Base-by-base conservation (phyloP, 768 basidiomycete species). In the Lentinus brumalis region DNA sequence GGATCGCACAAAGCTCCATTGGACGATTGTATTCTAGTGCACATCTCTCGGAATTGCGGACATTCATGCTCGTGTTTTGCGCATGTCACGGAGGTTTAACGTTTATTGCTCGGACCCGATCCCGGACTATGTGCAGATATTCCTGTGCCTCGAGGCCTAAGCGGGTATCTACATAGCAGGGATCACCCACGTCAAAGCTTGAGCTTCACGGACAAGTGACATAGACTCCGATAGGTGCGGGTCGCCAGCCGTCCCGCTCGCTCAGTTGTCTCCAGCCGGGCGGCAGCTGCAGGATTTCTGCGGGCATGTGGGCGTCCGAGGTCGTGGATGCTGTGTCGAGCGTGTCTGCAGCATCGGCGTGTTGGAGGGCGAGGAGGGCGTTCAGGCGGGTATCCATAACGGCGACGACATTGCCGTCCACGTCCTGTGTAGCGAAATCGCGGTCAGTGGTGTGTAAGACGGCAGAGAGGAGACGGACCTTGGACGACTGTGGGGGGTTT, bases 161-260 rank as follows among this genome's bases (percentile, higher is more conserved):
- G 21, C 21, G 21, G 21, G 2, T 26, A 26, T 26, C 21, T 26
- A 26, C 21, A 26, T 26, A 26, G 21, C 21, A 26, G 21, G 21
- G 21, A 26, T 26, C 41, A 12, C 18, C 21, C 44, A 16, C 16
- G 21, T 45, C n/a, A 8, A 45, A 38, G 26, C 53, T 60, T 72
- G 67, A 73, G 49, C n/a, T 18, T 64, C 29, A 59, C 30, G 47
- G 6, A 65, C 67, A 63, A 49, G 46, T 35, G 11, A 71, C 65
- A 60, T 76, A 82, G 52, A 89, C 78, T 9, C 91, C 91, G 47
- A 92, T 86, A 5, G 91, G 89, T 67, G 83, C 86, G 2, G 86
- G 79, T 62, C 75, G 79, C 91, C 91, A 91, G 40, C 72, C 71
- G 15, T 74, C 74, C 16, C 64, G 72, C 21, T 70, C 70, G 31